Percentiles rank a stretch among this genome's conserved stretches.
Evolutionary conservation across 805 yeast genomes (phyloP).

Genomic region (Wickerhamomyces alni): DNA sequence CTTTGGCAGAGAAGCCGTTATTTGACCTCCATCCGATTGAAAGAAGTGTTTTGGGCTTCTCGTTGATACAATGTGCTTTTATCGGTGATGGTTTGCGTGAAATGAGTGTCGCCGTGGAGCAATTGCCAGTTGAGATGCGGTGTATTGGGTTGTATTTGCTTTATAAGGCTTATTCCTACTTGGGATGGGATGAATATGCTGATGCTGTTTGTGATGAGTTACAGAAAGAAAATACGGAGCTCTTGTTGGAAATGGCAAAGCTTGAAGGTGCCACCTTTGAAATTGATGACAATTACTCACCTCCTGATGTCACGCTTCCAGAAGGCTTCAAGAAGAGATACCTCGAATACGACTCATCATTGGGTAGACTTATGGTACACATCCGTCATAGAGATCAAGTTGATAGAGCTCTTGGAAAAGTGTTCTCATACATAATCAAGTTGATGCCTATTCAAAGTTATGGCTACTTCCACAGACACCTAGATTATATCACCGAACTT

Average conservation of each 20-base stretch:
- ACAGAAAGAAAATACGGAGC: background rate
- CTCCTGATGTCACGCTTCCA: background rate
- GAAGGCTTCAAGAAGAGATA: background rate
- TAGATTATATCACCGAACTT: too few species aligned
- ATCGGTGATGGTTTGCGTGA: conserved; percentile 4
- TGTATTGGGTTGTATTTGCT: conserved; percentile 1
- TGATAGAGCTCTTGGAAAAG: background rate
- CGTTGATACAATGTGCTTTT: background rate
- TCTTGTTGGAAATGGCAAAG: background rate
- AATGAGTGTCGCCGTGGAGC: conserved; percentile 2
- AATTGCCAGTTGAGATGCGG: background rate
- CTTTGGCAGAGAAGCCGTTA: background rate
- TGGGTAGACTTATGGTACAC: background rate
- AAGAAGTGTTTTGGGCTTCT: background rate
- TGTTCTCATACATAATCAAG: too few species aligned
- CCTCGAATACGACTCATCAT: background rate
- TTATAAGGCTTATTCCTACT: background rate
- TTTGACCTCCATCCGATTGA: background rate
- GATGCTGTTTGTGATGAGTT: background rate
- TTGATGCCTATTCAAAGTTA: too few species aligned
- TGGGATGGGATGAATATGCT: background rate
- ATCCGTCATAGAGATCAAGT: background rate
- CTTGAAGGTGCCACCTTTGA: too few species aligned
- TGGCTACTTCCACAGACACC: too few species aligned
- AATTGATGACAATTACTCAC: too few species aligned